These are phyloP conservation scores for Xylaria sp. DNA, from an alignment of 2,329 filamentous ascomycete species.

Conservation along the genomic window DNA sequence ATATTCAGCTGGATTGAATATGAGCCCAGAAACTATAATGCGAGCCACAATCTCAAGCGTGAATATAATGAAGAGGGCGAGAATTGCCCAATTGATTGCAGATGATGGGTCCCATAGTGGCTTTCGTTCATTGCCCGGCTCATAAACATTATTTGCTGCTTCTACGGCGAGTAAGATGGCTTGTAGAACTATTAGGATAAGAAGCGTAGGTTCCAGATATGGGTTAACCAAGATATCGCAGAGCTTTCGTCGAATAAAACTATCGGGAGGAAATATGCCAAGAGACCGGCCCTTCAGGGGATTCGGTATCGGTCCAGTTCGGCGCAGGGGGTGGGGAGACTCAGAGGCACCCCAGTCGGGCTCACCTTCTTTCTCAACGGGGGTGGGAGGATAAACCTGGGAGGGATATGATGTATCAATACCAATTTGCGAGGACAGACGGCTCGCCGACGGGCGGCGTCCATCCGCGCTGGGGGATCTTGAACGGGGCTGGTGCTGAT, in stretches of 20 bases:
- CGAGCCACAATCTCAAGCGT: slow-evolving; percentile 83
- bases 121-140: slow-evolving; percentile 63
- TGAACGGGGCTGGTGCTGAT: slow-evolving; percentile 70
- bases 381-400: slow-evolving; percentile 50
- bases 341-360: slow-evolving; percentile 40
- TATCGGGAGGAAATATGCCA: slow-evolving; percentile 82
- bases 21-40: slow-evolving; percentile 89
- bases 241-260: slow-evolving; percentile 72
- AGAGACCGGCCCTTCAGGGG: slow-evolving; percentile 86
- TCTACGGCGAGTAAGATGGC: slow-evolving; percentile 87
- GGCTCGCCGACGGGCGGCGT: slow-evolving; percentile 51
- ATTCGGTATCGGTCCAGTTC: slow-evolving; percentile 61
- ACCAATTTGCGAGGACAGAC: slow-evolving; percentile 50
- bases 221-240: slow-evolving; percentile 88
- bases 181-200: slow-evolving; percentile 87
- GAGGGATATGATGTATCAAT: slow-evolving; percentile 59
- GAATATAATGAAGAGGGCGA: slow-evolving; percentile 86
- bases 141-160: slow-evolving; percentile 73
- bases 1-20: slow-evolving; percentile 89
- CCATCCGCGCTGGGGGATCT: slow-evolving; percentile 59
- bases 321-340: slow-evolving; percentile 43
- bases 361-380: slow-evolving; percentile 52
- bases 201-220: slow-evolving; percentile 82
- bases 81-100: slow-evolving; percentile 78
- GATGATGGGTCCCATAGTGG: slow-evolving; percentile 66